Base-by-base conservation (phyloP, 192 early-diverging fungal genomes). In the Entrophospora sp. region DNA sequence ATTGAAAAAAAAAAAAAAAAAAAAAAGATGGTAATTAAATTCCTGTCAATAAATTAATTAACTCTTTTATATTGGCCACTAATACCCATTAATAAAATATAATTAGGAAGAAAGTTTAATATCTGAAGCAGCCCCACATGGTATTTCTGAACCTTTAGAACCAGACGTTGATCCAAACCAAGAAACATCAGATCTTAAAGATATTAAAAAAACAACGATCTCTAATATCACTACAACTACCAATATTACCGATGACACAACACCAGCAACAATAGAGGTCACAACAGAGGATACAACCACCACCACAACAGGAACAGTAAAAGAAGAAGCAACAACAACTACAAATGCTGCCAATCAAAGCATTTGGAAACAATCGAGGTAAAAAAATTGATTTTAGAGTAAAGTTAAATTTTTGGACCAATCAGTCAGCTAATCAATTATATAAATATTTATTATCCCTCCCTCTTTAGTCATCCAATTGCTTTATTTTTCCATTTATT, bases 401-500 rank as follows among this genome's bases (percentile, higher is more conserved):
- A 14, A 35, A 18, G 14, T 18, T 35, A 35, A 5, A 31, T 56
- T 56, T 10, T n/a, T n/a, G n/a, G n/a, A n/a, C n/a, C n/a, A n/a
- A n/a, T n/a, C n/a, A n/a, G n/a, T n/a, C n/a, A 56, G 14, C 13
- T 34, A 13, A 58, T 58, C n/a, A 12, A n/a, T n/a, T 16, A 27
- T 42, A 14, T 10, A 40, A 13, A 40, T 40, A 40, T 16, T 20
- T 10, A 10, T 10, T 30, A 55, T 9, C 0, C 5, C 1, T 30
- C 28, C 18, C 12, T 22, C 6, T 69, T 30, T 72, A 92, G 88
- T 67, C 97, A 99, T 63, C 97, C 97, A 1, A 70, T 89, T 5
- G 94, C 90, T 25, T 84, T 97, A 5, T 72, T 93, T 34, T 99
- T 97, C 72, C 91, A 93, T 70, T 78, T 95, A 25, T 76, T 88